Evolutionary conservation across 2,329 filamentous ascomycete species (phyloP).

Genomic region (Penicillium concentricum): DNA sequence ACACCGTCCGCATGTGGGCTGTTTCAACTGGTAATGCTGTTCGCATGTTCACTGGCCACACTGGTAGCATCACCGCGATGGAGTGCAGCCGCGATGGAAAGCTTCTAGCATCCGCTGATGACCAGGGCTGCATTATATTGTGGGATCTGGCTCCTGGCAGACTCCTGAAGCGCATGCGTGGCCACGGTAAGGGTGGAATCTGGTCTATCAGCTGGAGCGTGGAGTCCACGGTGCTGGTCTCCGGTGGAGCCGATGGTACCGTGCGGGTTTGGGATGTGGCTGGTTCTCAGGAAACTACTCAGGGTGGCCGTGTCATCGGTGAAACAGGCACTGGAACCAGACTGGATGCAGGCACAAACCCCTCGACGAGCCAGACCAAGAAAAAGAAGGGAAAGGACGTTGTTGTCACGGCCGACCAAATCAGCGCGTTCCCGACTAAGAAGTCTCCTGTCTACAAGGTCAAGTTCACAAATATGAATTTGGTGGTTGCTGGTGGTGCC

Average conservation of each 20-base stretch:
- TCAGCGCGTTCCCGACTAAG: conserved; percentile 92
- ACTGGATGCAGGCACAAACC: conserved; percentile 53
- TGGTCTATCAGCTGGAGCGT: conserved; percentile 92
- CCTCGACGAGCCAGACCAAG: conserved; percentile 41
- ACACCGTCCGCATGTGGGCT: conserved; percentile 96
- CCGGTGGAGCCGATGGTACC: conserved; percentile 86
- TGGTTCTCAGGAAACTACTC: conserved; percentile 60
- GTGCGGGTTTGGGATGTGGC: conserved; percentile 93
- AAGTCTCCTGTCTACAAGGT: conserved; percentile 93
- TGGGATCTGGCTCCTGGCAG: conserved; percentile 91
- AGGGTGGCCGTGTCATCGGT: conserved; percentile 49
- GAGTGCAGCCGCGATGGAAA: conserved; percentile 86
- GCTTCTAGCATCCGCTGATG: conserved; percentile 86
- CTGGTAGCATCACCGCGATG: conserved; percentile 79
- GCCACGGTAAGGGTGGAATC: conserved; percentile 89
- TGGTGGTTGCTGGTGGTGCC: conserved; percentile 79
- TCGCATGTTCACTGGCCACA: conserved; percentile 88
- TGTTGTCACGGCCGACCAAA: conserved; percentile 87
- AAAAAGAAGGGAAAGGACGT: conserved; percentile 84
- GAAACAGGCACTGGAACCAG: conserved; percentile 52
- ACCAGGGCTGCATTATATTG: conserved; percentile 83
- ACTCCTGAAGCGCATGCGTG: conserved; percentile 86
- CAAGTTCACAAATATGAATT: conserved; percentile 90
- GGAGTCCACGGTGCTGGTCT: conserved; percentile 86
- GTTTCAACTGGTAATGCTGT: conserved; percentile 84